phyloP scores from a whole-genome alignment of 257 asterid species.

The Striga asiatica region DNA sequence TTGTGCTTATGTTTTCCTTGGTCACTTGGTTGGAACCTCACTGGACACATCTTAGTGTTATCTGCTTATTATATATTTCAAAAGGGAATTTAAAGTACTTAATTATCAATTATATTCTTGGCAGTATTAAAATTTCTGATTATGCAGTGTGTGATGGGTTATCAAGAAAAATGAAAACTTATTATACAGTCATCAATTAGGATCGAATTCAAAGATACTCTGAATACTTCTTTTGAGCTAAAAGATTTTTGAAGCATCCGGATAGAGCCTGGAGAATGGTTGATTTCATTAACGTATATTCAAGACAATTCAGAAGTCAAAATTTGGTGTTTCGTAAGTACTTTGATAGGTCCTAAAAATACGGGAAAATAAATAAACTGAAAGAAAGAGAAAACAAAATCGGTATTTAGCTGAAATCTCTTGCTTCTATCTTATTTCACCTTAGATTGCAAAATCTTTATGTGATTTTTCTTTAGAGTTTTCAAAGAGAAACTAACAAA shows the following conservation, averaged over 20 bases:
- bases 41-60: too few species aligned
- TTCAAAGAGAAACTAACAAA: not conserved
- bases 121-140: not conserved
- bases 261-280: not conserved
- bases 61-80: too few species aligned
- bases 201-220: not conserved
- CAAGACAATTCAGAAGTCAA: too few species aligned
- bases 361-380: too few species aligned
- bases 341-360: too few species aligned
- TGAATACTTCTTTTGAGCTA: not conserved
- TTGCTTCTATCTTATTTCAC: not conserved
- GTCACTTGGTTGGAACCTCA: too few species aligned
- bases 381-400: not conserved
- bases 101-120: too few species aligned
- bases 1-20: too few species aligned
- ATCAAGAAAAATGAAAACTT: not conserved
- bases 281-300: too few species aligned
- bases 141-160: slow-evolving; percentile 3
- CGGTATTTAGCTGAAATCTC: not conserved
- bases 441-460: not conserved
- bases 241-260: not conserved
- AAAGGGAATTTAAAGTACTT: slow-evolving; percentile 1
- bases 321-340: too few species aligned
- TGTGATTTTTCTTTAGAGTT: too few species aligned
- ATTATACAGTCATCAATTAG: not conserved